A percentile compares a stretch with the other conserved stretches of the same genome.
These are phyloP conservation scores for Rhodotorula babjevae DNA, from an alignment of 768 basidiomycete species.

Conservation along the genomic window DNA sequence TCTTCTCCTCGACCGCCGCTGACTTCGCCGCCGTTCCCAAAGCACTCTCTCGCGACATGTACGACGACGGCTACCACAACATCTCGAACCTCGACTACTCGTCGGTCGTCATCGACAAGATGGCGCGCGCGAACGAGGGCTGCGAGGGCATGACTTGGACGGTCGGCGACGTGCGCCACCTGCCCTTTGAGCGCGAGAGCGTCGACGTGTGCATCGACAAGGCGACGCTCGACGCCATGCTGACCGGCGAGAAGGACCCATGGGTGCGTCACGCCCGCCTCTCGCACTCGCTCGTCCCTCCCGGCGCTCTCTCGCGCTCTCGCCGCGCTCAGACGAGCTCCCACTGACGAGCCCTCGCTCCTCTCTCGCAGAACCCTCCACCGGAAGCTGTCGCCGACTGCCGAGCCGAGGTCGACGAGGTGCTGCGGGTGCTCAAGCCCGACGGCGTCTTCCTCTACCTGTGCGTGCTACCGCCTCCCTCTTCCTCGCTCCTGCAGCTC, in stretches of 20 bases:
- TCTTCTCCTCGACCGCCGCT: no score
- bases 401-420: constrained; percentile 69
- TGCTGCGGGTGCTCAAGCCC: constrained; percentile 61
- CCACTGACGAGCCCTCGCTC: background rate
- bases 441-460: constrained; percentile 66
- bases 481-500: no score
- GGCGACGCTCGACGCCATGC: constrained; percentile 83
- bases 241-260: constrained; percentile 60
- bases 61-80: constrained; percentile 74
- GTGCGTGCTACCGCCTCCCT: background rate
- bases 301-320: no score
- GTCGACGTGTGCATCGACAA: constrained; percentile 85
- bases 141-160: constrained; percentile 74
- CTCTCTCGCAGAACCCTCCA: constrained; percentile 64
- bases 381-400: constrained; percentile 66
- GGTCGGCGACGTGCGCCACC: constrained; percentile 73
- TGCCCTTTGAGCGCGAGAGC: constrained; percentile 58
- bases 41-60: constrained; percentile 57
- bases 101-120: constrained; percentile 65
- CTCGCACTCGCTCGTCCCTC: no score
- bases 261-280: background rate
- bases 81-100: constrained; percentile 84
- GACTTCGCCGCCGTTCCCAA: background rate
- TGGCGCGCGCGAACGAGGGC: constrained; percentile 55
- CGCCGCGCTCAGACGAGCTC: no score